A percentile compares a stretch with the other conserved stretches of the same genome.
These are phyloP conservation scores for Globisporangium polare DNA, from an alignment of 352 stramenopile species.

Conservation along the genomic window DNA sequence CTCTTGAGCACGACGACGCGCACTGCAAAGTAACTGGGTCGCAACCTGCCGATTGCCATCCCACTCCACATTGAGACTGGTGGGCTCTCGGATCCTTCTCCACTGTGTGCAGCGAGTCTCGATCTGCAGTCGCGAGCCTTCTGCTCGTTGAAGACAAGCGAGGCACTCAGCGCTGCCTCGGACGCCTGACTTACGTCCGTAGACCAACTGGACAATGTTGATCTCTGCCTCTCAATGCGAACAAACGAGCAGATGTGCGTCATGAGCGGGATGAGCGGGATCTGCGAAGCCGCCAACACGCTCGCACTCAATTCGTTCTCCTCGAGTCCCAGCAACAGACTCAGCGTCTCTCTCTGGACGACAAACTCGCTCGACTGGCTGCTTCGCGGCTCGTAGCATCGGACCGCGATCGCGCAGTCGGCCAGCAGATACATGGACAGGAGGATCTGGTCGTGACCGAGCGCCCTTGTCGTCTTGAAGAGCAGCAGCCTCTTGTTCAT, in stretches of 20 bases:
- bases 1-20: slow-evolving; percentile 10
- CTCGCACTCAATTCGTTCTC: not conserved
- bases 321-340: slow-evolving; percentile 17
- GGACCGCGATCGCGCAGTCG: slow-evolving; percentile 16
- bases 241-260: slow-evolving; percentile 42
- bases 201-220: not conserved
- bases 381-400: slow-evolving; percentile 46
- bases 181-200: slow-evolving; percentile 2
- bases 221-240: slow-evolving; percentile 16
- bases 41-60: slow-evolving; percentile 3
- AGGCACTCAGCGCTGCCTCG: slow-evolving; percentile 5
- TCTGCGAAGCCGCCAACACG: slow-evolving; percentile 3
- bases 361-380: slow-evolving; percentile 25
- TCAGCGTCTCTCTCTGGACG: slow-evolving; percentile 12
- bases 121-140: not conserved
- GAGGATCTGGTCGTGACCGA: slow-evolving; percentile 34
- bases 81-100: not conserved
- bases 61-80: slow-evolving; percentile 6
- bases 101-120: not conserved
- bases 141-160: slow-evolving; percentile 10
- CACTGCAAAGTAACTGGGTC: slow-evolving; percentile 9
- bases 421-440: slow-evolving; percentile 25
- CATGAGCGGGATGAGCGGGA: slow-evolving; percentile 21
- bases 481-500: slow-evolving; percentile 15
- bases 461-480: slow-evolving; percentile 46